These are phyloP conservation scores for Tulasnella sp. DNA, from an alignment of 768 basidiomycete genomes.

Conservation along the genomic window DNA sequence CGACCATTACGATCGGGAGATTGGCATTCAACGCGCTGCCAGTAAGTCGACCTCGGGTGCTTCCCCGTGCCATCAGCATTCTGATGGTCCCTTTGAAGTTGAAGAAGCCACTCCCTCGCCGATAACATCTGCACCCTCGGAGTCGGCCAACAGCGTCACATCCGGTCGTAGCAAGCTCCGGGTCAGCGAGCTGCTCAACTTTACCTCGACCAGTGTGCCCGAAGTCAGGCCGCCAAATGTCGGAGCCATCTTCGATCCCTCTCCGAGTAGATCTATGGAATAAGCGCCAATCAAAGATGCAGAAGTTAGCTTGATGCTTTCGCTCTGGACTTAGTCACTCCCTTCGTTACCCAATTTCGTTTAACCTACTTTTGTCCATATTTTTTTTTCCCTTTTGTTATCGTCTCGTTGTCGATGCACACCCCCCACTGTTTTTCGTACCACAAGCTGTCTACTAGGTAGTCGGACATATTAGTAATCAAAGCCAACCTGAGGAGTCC, in stretches of 20 bases:
- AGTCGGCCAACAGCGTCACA: not conserved
- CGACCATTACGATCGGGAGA: conserved; percentile 1
- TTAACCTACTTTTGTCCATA: not conserved
- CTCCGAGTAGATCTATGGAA: not conserved
- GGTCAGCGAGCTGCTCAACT: conserved; percentile 8
- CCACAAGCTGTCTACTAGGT: not conserved
- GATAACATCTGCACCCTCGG: not conserved
- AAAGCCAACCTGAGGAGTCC: not conserved
- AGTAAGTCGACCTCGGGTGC: not conserved
- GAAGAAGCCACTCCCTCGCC: not conserved
- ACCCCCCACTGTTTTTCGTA: not conserved
- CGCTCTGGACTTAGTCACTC: not conserved
- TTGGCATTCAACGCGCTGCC: not conserved
- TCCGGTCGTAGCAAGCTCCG: not conserved
- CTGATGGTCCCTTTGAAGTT: not conserved
- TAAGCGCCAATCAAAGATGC: not conserved
- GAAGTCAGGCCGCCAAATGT: not conserved
- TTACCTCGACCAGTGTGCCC: not conserved
- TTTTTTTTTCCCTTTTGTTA: not conserved
- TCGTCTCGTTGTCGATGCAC: not conserved
- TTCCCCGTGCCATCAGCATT: not conserved
- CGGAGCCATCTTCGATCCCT: not conserved
- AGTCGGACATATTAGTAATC: not conserved
- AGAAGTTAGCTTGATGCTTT: not conserved
- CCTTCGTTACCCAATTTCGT: not conserved